Evolutionary conservation across 2,329 filamentous ascomycete genomes (phyloP).

Genomic region (Fusarium ambrosium): DNA sequence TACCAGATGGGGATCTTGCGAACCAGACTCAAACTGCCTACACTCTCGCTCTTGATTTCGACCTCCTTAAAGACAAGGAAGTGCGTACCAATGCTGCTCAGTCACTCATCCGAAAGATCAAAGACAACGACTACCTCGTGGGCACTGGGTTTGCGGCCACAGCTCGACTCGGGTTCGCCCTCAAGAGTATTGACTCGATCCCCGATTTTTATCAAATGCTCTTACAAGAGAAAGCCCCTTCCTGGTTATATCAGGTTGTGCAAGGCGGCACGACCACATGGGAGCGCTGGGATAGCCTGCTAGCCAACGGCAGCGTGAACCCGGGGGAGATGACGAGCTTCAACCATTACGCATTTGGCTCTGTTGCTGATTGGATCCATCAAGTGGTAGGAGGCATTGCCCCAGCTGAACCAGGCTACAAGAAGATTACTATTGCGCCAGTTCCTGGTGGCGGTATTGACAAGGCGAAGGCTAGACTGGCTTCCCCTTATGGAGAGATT

Average conservation of each 20-base stretch:
- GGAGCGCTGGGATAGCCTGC: slow-evolving; percentile 65
- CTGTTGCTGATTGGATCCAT: slow-evolving; percentile 63
- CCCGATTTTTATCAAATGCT: slow-evolving; percentile 62
- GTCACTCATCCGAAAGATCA: slow-evolving; percentile 48
- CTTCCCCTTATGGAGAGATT: not conserved
- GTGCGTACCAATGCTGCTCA: slow-evolving; percentile 43
- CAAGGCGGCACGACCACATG: slow-evolving; percentile 63
- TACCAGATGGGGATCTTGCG: slow-evolving; percentile 47
- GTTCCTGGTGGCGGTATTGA: slow-evolving; percentile 48
- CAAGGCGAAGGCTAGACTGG: not conserved
- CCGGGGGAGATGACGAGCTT: slow-evolving; percentile 62
- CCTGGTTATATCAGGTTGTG: slow-evolving; percentile 63
- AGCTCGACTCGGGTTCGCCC: slow-evolving; percentile 4
- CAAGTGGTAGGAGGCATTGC: slow-evolving; percentile 57
- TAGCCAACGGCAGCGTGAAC: slow-evolving; percentile 62
- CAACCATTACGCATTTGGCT: slow-evolving; percentile 54
- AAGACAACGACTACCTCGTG: slow-evolving; percentile 53
- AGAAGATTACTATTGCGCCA: slow-evolving; percentile 52
- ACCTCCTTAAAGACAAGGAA: slow-evolving; percentile 45
- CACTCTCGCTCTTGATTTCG: slow-evolving; percentile 55
- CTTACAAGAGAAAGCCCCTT: slow-evolving; percentile 58
- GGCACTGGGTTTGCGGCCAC: slow-evolving; percentile 55
- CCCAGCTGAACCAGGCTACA: slow-evolving; percentile 57
- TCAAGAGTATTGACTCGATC: slow-evolving; percentile 41
- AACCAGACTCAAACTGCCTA: slow-evolving; percentile 59